Evolutionary conservation across 2,329 filamentous ascomycete species (phyloP), one percentile per base, ranked within the genome.

Genomic region (Xylaria sp.): DNA sequence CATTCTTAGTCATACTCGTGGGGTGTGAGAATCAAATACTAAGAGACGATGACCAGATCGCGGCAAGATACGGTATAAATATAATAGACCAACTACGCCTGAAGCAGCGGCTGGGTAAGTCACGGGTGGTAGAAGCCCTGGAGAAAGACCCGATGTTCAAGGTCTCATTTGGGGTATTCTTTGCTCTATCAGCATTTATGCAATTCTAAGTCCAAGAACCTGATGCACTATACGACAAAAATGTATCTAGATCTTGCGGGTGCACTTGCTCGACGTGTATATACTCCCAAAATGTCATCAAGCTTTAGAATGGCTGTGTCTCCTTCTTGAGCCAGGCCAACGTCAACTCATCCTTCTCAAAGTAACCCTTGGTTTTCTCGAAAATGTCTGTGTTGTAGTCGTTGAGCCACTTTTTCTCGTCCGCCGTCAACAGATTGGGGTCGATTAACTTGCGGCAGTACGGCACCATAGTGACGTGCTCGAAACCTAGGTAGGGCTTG

Each of bases 381-480:
- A 89, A 87, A 17, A 99, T 90, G 79, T 96, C 90, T 40, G 85
- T 82, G 78, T 97, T 92, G 79, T 97, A 97, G 49, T 89, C 86
- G 76, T 98, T 97, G 73, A 99, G 82, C 93, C 95, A 99, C 69
- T 87, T 81, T 82, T 91, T 92, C 83, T 99, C 96, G 13, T 83
- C 85, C 4, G 85, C 83, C 0, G 90, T 94, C 73, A 99, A 82
- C 40, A 97, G 83, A 60, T 79, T 84, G 63, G 87, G 83, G 75
- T 98, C 92, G 71, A 97, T 94, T 72, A 99, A 83, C 70, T 93
- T 97, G 69, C 90, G 88, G 82, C 95, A 97, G 81, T 97, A 94
- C 0, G 96, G 96, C 20, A 95, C 93, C 93, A 99, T 93, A 0
- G 96, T 99, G 72, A 98, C 94, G 80, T 97, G 93, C 83, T 99